These are phyloP conservation scores for Fusarium solani-melongenae DNA, from an alignment of 2,329 filamentous ascomycete species.

Conservation along the genomic window DNA sequence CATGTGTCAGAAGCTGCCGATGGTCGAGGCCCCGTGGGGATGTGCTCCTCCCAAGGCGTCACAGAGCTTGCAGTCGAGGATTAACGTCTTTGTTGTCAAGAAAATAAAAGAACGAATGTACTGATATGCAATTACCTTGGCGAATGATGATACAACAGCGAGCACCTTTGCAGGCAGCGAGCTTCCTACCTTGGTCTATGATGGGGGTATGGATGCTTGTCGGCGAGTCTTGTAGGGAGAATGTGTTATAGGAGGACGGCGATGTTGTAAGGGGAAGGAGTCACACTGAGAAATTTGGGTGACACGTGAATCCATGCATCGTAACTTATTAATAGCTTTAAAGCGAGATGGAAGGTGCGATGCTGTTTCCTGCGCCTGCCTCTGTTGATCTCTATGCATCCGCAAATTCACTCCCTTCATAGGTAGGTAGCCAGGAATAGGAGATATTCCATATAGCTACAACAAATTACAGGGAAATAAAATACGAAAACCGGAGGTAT, in stretches of 20 bases:
- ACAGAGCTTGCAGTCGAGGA: neutral
- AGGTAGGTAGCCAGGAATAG: neutral
- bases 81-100: neutral
- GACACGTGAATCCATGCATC: neutral
- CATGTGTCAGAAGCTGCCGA: neutral
- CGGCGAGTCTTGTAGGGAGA: constrained; percentile 33
- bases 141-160: constrained; percentile 19
- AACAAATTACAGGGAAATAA: neutral
- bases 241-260: constrained; percentile 13
- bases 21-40: neutral
- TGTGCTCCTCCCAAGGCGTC: neutral
- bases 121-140: constrained; percentile 18
- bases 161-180: constrained; percentile 1
- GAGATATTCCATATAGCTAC: neutral
- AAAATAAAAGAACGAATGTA: constrained; percentile 36
- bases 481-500: neutral
- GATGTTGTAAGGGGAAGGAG: constrained; percentile 37
- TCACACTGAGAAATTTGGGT: constrained; percentile 8
- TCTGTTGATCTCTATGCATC: neutral
- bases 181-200: constrained; percentile 15
- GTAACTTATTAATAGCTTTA: constrained; percentile 4
- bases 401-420: neutral
- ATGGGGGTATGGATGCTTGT: constrained; percentile 37
- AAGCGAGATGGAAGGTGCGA: neutral
- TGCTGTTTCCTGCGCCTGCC: neutral